Evolutionary conservation across 2,329 filamentous ascomycete species (phyloP).

Genomic region (Colletotrichum viniferum): DNA sequence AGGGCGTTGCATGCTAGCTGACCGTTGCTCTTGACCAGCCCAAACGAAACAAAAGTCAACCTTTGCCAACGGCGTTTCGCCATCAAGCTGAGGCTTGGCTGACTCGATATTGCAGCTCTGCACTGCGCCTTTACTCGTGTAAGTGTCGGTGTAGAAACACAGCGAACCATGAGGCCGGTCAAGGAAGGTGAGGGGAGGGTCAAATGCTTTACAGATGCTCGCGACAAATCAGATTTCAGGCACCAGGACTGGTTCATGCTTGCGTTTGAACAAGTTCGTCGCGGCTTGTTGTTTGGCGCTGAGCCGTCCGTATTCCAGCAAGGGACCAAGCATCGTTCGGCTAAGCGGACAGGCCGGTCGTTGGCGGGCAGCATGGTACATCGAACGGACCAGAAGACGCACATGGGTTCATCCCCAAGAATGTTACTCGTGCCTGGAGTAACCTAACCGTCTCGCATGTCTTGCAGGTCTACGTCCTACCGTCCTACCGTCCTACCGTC

Average conservation of each 20-base stretch:
- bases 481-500: neutral
- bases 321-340: neutral
- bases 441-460: neutral
- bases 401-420: neutral
- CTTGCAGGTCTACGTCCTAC: neutral
- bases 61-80: neutral
- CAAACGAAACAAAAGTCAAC: neutral
- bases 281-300: neutral
- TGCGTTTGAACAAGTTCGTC: neutral
- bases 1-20: neutral
- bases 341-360: neutral
- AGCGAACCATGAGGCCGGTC: neutral
- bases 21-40: neutral
- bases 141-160: conserved; percentile 9
- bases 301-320: neutral
- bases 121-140: neutral
- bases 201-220: neutral
- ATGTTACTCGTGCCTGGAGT: neutral
- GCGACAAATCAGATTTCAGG: neutral
- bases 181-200: neutral
- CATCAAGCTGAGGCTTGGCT: neutral
- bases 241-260: neutral
- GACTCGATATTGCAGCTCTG: neutral
- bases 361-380: neutral
- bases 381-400: neutral